Evolutionary conservation across 257 asterid genomes (phyloP).

Genomic region (Agastache rugosa): DNA sequence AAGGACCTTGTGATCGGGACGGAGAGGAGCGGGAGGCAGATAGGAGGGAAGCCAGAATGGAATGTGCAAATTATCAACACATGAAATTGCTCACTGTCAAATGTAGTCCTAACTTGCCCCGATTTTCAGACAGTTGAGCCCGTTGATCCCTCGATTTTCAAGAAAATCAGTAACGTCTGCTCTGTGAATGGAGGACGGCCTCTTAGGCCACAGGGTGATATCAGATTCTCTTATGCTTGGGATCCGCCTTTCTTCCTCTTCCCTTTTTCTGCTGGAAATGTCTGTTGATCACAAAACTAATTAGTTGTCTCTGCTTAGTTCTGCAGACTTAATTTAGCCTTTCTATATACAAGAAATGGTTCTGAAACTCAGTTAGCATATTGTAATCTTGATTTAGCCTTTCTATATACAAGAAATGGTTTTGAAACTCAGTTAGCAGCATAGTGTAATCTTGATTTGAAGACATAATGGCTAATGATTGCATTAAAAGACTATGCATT

Average conservation of each 20-base stretch:
- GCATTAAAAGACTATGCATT: neutral
- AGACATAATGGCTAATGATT: too few relatives aligned
- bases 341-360: neutral
- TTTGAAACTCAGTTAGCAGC: neutral
- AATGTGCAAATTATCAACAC: slow-evolving; percentile 28
- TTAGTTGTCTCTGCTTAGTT: neutral
- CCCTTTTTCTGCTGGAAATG: neutral
- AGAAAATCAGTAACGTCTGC: slow-evolving; percentile 4
- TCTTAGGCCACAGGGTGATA: neutral
- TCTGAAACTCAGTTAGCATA: neutral
- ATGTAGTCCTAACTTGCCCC: neutral
- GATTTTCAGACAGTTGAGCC: slow-evolving; percentile 30
- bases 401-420: neutral
- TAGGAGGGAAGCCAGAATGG: slow-evolving; percentile 29
- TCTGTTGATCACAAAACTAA: neutral
- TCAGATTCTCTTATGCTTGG: slow-evolving; percentile 31
- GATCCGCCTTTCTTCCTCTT: slow-evolving; percentile 30
- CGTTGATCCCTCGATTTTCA: slow-evolving; percentile 21
- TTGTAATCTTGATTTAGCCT: too few relatives aligned
- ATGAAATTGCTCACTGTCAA: slow-evolving; percentile 28
- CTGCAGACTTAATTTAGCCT: neutral
- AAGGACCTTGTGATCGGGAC: slow-evolving; percentile 34
- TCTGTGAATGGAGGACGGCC: slow-evolving; percentile 17
- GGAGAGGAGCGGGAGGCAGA: slow-evolving; percentile 19
- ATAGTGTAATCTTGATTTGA: too few relatives aligned